Evolutionary conservation across 129 eudicot genomes (phyloP), one percentile per base, ranked within the genome.

Genomic region (Calendula officinalis): DNA sequence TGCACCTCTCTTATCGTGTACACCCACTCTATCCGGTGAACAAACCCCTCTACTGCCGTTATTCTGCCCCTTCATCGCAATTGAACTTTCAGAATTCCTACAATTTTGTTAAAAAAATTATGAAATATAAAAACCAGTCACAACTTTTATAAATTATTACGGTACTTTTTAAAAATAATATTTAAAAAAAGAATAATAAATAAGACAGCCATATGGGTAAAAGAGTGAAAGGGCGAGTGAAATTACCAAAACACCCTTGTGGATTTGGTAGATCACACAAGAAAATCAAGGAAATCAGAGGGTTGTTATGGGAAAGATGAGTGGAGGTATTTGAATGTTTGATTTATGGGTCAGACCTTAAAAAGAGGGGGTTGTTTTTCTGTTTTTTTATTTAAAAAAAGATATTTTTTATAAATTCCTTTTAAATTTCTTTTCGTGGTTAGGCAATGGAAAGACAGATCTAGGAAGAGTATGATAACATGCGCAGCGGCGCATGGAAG

Each of bases 31-130:
- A 12, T 84, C 94, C 53, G 96, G 87, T 43, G 96, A 85, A 50
- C 83, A 62, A 66, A 88, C 72, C 52, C 81, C 83, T 72, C 87
- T 82, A 27, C 78, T 79, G 11, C 94, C 89, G 77, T 85, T 89
- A 75, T 80, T 71, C 17, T 82, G 85, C 22, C 80, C 88, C 78
- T 83, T 90, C 97, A 90, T 90, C 46, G 55, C 86, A 73, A 70
- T 67, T 56, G 86, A 62, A 49, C 62, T 69, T 59, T 86, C 89
- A 33, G 60, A 68, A 75, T 86, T 82, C 84, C 95, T 86, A 49
- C 71, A 75, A 45, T 11, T 22, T 22, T 22, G 30, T n/a, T 46
- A 47, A 46, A 34, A 47, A 22, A 34, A 22, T 5, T 27, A 65
- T 17, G 42, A 35, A 64, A 41, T 11, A 36, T 33, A 68, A 42